Conservation (phyloP, 306 rosid genomes). For the Ochetophila trinervis region DNA sequence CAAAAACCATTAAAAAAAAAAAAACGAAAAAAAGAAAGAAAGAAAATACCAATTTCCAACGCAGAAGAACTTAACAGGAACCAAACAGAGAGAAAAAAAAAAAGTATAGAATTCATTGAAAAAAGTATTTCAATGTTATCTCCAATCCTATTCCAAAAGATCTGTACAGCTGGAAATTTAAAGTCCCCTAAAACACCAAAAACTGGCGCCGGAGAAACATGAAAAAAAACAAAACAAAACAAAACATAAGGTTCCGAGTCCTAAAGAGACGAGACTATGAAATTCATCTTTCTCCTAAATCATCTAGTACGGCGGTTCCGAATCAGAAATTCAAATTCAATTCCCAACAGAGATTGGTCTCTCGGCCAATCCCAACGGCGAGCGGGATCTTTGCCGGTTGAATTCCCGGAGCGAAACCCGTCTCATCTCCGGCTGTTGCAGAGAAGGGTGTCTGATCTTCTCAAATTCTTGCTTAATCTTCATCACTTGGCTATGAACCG, state of each 20-base stretch:
- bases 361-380: conserved; percentile 55
- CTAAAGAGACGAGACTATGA: not conserved
- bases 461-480: conserved; percentile 75
- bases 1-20: not conserved
- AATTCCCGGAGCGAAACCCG: conserved; percentile 40
- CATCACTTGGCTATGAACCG: conserved; percentile 75
- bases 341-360: conserved; percentile 40
- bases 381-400: conserved; percentile 46
- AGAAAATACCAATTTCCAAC: not conserved
- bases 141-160: too few species aligned
- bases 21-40: not conserved
- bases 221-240: not conserved
- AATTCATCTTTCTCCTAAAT: not conserved
- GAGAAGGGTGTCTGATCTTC: conserved; percentile 61
- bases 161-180: conserved; percentile 2
- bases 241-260: not conserved
- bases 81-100: not conserved
- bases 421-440: conserved; percentile 45
- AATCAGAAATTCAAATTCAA: conserved; percentile 1
- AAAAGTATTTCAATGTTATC: too few species aligned
- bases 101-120: too few species aligned
- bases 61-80: not conserved
- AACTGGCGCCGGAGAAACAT: not conserved
- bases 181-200: not conserved
- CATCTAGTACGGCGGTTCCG: not conserved